Evolutionary conservation across 352 stramenopile species (phyloP).

Genomic region (Globisporangium mamillatum): DNA sequence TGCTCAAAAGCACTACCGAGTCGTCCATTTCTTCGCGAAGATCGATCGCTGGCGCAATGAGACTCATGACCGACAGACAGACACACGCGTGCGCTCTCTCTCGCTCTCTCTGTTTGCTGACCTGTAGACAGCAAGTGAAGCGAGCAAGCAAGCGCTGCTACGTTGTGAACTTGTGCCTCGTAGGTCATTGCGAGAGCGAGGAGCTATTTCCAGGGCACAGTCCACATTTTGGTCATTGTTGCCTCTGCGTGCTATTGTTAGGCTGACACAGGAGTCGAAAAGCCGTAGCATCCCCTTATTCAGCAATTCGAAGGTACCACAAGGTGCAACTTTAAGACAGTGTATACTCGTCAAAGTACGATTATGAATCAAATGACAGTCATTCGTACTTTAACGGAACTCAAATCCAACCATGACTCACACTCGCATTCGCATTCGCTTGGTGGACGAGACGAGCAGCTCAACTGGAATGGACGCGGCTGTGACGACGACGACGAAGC

Average conservation of each 20-base stretch:
- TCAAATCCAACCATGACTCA: neutral
- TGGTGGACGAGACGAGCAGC: slow-evolving; percentile 8
- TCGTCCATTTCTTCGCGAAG: slow-evolving; percentile 54
- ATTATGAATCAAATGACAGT: neutral
- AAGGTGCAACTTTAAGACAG: neutral
- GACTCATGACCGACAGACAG: slow-evolving; percentile 28
- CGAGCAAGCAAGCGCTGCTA: neutral
- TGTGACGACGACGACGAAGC: slow-evolving; percentile 11
- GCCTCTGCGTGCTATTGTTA: slow-evolving; percentile 2
- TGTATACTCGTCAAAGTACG: neutral
- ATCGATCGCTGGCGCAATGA: slow-evolving; percentile 33
- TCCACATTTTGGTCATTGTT: neutral
- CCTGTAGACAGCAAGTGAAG: neutral
- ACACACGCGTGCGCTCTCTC: neutral
- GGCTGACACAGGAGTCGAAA: neutral
- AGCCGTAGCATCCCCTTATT: neutral
- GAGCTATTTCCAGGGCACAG: slow-evolving; percentile 3
- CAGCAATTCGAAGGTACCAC: neutral
- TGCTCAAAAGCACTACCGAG: neutral
- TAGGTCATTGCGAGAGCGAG: neutral
- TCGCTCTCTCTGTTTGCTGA: neutral
- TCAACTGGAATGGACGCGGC: slow-evolving; percentile 18
- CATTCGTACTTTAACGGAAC: neutral
- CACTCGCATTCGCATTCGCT: neutral
- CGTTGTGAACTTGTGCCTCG: neutral